Conservation (phyloP, 208 protist species). For the Giardia duodenalis region DNA sequence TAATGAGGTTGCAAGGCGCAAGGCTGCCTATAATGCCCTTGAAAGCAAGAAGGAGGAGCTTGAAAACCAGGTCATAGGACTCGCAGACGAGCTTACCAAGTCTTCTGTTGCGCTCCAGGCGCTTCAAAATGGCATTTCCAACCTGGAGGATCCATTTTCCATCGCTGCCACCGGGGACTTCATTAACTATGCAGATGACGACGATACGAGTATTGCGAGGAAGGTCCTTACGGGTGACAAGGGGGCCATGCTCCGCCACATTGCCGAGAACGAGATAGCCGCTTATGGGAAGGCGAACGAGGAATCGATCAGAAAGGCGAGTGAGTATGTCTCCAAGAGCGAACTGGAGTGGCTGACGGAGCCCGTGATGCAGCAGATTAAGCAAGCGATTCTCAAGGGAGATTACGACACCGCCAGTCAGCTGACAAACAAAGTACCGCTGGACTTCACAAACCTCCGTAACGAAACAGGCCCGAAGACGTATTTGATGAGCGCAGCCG, state of each 20-base stretch:
- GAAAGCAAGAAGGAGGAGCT: not conserved
- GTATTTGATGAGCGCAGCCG: not conserved
- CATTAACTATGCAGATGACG: not conserved
- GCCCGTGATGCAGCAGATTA: not conserved
- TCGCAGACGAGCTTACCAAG: not conserved
- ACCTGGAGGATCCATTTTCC: not conserved
- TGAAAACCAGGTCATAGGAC: not conserved
- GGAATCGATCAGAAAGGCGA: not conserved
- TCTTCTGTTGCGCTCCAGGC: not conserved
- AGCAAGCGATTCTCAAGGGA: not conserved
- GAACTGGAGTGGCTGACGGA: not conserved
- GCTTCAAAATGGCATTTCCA: not conserved
- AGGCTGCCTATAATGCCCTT: not conserved
- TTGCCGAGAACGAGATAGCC: not conserved
- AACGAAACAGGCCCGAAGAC: not conserved
- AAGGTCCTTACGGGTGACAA: not conserved
- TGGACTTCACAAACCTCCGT: not conserved
- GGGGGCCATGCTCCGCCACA: not conserved
- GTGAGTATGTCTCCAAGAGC: not conserved
- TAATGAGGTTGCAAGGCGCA: not conserved
- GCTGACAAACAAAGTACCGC: not conserved
- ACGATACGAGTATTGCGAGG: not conserved
- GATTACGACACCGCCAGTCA: not conserved
- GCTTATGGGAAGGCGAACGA: not conserved
- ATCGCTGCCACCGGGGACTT: not conserved